Evolutionary conservation across 306 rosid species (phyloP).

Genomic region (Luffa acutangula): DNA sequence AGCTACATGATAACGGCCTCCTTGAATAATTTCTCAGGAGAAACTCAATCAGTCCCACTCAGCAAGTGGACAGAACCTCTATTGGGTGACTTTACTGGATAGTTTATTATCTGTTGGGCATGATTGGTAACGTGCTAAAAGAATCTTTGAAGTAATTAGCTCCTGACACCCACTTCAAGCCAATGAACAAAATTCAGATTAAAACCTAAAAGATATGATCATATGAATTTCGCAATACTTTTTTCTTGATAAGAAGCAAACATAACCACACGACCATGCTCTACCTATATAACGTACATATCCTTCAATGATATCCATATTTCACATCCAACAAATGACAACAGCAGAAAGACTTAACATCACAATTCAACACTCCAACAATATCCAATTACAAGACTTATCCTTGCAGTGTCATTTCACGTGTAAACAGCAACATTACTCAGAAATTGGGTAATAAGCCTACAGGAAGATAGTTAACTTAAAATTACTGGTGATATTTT

Average conservation of each 20-base stretch:
- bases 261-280: background rate
- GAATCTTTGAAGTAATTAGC: too few species aligned
- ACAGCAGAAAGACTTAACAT: background rate
- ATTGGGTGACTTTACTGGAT: background rate
- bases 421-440: background rate
- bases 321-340: background rate
- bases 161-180: background rate
- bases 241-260: background rate
- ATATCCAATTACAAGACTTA: background rate
- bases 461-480: background rate
- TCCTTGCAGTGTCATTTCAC: background rate
- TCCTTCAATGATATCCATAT: background rate
- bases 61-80: too few species aligned
- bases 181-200: background rate
- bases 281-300: background rate
- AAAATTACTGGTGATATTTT: too few species aligned
- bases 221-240: background rate
- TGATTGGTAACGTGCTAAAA: background rate
- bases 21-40: too few species aligned
- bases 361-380: background rate
- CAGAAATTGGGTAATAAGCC: background rate
- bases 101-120: background rate
- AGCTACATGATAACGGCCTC: too few species aligned
- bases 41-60: too few species aligned
- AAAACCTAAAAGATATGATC: background rate